Evolutionary conservation across 2,329 filamentous ascomycete genomes (phyloP).

Genomic region (Byssochlamys sp.): DNA sequence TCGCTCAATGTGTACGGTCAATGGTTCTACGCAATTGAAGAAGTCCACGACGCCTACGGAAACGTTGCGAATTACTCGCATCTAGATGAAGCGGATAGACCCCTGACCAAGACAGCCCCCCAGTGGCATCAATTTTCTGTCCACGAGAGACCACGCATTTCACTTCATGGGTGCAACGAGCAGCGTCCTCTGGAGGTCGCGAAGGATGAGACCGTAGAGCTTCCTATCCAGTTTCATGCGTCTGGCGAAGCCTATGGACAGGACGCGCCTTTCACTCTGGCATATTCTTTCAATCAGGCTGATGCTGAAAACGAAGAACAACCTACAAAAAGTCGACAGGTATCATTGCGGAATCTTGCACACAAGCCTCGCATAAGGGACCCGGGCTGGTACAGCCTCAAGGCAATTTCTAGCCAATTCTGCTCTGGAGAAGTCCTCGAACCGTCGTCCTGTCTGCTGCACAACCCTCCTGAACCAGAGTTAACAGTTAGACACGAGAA

Average conservation of each 20-base stretch:
- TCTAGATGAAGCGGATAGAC: slow-evolving; percentile 57
- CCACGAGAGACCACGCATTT: slow-evolving; percentile 70
- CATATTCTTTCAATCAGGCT: slow-evolving; percentile 73
- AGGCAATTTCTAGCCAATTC: slow-evolving; percentile 65
- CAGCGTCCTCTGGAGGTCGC: slow-evolving; percentile 74
- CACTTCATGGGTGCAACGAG: slow-evolving; percentile 65
- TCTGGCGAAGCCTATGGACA: slow-evolving; percentile 48
- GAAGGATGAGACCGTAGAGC: slow-evolving; percentile 55
- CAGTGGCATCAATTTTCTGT: slow-evolving; percentile 72
- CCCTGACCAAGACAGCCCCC: slow-evolving; percentile 49
- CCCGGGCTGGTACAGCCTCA: slow-evolving; percentile 78
- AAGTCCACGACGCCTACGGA: slow-evolving; percentile 82
- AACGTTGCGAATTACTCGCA: slow-evolving; percentile 68
- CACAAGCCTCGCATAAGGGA: slow-evolving; percentile 61
- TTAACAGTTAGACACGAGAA: slow-evolving; percentile 65
- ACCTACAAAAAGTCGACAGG: slow-evolving; percentile 48
- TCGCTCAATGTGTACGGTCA: slow-evolving; percentile 68
- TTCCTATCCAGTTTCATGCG: slow-evolving; percentile 64
- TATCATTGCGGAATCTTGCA: slow-evolving; percentile 47
- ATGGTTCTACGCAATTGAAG: slow-evolving; percentile 85
- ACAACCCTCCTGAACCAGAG: slow-evolving; percentile 82
- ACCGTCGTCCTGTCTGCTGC: slow-evolving; percentile 81
- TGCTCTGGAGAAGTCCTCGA: slow-evolving; percentile 85
- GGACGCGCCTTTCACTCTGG: slow-evolving; percentile 61
- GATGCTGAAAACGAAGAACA: slow-evolving; percentile 60